Evolutionary conservation across 2,329 filamentous ascomycete species (phyloP).

Genomic region (Dendrostoma leiphaemia): DNA sequence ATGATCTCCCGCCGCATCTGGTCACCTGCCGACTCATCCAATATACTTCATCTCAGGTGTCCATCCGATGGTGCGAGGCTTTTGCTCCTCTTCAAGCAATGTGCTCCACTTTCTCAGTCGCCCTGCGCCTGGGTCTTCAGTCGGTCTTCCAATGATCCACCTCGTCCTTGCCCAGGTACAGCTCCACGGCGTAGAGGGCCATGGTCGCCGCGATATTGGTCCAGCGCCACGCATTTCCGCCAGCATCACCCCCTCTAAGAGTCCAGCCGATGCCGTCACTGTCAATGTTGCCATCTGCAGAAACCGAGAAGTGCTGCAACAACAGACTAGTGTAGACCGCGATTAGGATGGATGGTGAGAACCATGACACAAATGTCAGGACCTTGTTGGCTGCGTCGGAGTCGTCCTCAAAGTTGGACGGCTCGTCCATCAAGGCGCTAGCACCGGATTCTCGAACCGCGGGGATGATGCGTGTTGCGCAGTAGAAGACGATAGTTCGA

Average conservation of each 20-base stretch:
- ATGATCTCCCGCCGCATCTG: background rate
- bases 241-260: conserved; percentile 75
- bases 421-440: conserved; percentile 78
- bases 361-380: conserved; percentile 84
- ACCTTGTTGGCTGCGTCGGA: conserved; percentile 77
- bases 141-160: conserved; percentile 96
- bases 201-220: conserved; percentile 88
- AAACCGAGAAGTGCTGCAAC: conserved; percentile 85
- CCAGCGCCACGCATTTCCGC: conserved; percentile 90
- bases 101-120: background rate
- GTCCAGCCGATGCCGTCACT: conserved; percentile 73
- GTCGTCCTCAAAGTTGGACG: conserved; percentile 69
- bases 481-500: conserved; percentile 92
- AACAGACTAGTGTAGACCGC: conserved; percentile 94
- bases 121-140: conserved; percentile 43
- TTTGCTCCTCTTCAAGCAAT: background rate
- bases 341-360: conserved; percentile 90
- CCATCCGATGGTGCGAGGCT: background rate
- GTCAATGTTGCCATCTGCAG: conserved; percentile 46
- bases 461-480: conserved; percentile 91
- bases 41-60: background rate
- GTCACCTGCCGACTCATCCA: background rate
- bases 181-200: conserved; percentile 83
- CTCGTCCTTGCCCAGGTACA: conserved; percentile 82
- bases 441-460: conserved; percentile 86